A percentile compares a stretch with the other conserved stretches of the same genome.
These are phyloP conservation scores for Neurospora sp. DNA, from an alignment of 495 filamentous ascomycete genomes.

Conservation along the genomic window DNA sequence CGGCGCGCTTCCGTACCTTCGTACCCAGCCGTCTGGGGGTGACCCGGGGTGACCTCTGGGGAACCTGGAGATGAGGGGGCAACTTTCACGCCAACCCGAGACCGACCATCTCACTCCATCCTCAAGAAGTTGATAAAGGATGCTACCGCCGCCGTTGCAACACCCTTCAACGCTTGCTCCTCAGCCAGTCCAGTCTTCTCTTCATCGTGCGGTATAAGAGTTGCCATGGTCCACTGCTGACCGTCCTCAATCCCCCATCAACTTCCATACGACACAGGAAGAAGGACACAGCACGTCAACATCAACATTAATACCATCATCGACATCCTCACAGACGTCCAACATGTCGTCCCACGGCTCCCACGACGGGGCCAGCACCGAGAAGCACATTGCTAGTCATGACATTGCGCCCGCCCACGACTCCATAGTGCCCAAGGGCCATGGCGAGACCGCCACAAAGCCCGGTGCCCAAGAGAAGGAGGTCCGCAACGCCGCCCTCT, in stretches of 20 bases:
- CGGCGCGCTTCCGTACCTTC: neutral
- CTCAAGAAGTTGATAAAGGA: neutral
- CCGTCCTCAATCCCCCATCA: neutral
- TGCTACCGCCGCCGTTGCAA: neutral
- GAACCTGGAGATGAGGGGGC: neutral
- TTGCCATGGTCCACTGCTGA: neutral
- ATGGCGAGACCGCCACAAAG: conserved; percentile 26
- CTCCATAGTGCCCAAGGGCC: conserved; percentile 18
- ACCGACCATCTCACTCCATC: neutral
- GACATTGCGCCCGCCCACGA: conserved; percentile 2
- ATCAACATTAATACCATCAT: neutral
- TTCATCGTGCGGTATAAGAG: neutral
- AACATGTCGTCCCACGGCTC: conserved; percentile 26
- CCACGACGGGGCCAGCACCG: conserved; percentile 9
- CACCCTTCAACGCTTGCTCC: neutral
- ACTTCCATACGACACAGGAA: neutral
- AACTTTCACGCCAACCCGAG: neutral
- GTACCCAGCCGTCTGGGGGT: neutral
- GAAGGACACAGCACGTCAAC: neutral
- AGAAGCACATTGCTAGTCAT: conserved; percentile 13
- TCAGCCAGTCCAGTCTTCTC: neutral
- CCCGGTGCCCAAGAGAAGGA: conserved; percentile 34
- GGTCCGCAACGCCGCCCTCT: conserved; percentile 48
- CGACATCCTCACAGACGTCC: neutral
- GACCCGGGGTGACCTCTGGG: neutral